Evolutionary conservation across 164 flowering plant genomes (phyloP), one percentile per base, ranked within the genome.

Genomic region (Aristolochia contorta): DNA sequence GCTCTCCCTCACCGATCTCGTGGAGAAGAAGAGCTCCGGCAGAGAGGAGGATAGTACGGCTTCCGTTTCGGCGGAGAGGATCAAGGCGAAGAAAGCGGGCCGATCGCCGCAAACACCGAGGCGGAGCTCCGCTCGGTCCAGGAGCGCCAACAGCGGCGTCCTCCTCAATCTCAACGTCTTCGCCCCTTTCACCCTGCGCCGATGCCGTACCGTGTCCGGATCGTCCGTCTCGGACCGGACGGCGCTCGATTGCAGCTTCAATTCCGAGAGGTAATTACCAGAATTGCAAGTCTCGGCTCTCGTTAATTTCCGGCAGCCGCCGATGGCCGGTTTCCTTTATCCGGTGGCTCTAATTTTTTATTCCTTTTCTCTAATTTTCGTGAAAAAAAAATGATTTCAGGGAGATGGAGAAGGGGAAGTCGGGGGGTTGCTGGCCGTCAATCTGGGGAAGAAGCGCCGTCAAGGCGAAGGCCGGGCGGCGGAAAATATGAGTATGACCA

Each of bases 1-100:
- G 59, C 43, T 56, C 19, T 56, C 59, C 9, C 46, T 56, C 21
- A 56, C 59, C 45, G 59, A 56, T 33, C 59, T 56, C 43, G 59
- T 56, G 12, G 59, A 56, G 59, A 33, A 30, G 13, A 33, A 16
- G 20, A 22, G 22, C 12, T 16, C 20, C 2, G 27, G 45, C 20
- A 20, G 18, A 16, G 21, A 16, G 27, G 59, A 56, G 5, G 45
- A 30, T 27, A n/a, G n/a, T n/a, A 2, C 30, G 2, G 2, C 30
- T 27, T 27, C 43, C 21, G 59, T 56, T 56, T 16, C 27, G 33
- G 13, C 2, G 33, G 30, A 20, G 57, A 1, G 5, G 16, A 50
- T n/a, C n/a, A n/a, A 50, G 54, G 54, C 8, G 54, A 50, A 50
- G 18, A 48, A 16, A 5, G 20, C 19, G 6, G 23, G 54, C 7